phyloP scores from a whole-genome alignment of 345 rosid genomes.

The Laguncularia racemosa region DNA sequence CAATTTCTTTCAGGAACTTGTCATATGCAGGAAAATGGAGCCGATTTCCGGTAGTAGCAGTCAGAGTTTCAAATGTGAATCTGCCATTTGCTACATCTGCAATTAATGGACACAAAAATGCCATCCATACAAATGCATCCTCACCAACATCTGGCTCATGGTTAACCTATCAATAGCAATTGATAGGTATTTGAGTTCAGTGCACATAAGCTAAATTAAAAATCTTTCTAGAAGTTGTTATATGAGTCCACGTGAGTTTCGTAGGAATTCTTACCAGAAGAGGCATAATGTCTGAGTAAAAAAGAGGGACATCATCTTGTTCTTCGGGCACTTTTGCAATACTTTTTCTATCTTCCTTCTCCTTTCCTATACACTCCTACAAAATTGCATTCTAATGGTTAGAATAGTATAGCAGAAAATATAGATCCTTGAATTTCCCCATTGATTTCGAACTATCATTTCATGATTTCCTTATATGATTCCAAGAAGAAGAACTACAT shows the following conservation, averaged over 20 bases:
- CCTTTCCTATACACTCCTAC: constrained; percentile 62
- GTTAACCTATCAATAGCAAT: constrained; percentile 42
- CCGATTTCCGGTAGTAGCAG: constrained; percentile 55
- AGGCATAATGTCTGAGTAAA: constrained; percentile 85
- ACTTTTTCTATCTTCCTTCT: constrained; percentile 49
- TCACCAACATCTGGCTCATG: constrained; percentile 65
- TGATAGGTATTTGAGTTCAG: too few relatives aligned
- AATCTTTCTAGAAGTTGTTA: too few relatives aligned
- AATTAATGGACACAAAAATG: constrained; percentile 52
- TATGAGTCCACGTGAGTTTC: not conserved
- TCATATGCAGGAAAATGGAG: constrained; percentile 84
- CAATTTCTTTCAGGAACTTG: constrained; percentile 62
- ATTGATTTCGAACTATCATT: too few relatives aligned
- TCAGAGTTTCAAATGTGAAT: constrained; percentile 81
- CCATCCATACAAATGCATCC: constrained; percentile 83
- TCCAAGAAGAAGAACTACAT: too few relatives aligned
- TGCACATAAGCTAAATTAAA: too few relatives aligned
- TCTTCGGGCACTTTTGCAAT: constrained; percentile 26
- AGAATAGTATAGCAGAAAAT: not conserved
- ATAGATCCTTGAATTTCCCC: not conserved
- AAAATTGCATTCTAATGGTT: constrained; percentile 1
- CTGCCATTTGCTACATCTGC: constrained; percentile 64
- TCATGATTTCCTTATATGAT: too few relatives aligned
- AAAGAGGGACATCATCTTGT: constrained; percentile 69
- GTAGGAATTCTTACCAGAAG: constrained; percentile 58